These are phyloP conservation scores for Bauhinia variegata DNA, from an alignment of 306 rosid species.

Conservation along the genomic window DNA sequence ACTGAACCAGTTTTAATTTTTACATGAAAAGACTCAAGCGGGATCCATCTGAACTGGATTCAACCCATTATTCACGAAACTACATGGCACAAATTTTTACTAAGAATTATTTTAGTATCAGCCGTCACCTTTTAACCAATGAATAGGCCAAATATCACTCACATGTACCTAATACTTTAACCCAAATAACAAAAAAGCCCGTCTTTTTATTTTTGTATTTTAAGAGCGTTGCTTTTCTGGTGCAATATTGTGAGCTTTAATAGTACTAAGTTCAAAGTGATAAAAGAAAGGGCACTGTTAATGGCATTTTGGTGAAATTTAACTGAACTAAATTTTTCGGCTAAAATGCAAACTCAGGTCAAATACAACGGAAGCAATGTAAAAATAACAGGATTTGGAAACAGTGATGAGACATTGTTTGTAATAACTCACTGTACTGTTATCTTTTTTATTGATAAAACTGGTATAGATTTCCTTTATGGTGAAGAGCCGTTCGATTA, in stretches of 20 bases:
- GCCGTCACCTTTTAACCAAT: conserved; percentile 34
- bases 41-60: conserved; percentile 39
- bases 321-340: conserved; percentile 9
- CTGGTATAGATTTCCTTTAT: conserved; percentile 1
- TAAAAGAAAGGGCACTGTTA: no score
- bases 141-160: conserved; percentile 21
- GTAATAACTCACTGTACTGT: conserved; percentile 32
- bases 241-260: no score
- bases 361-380: conserved; percentile 26
- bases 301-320: conserved; percentile 31
- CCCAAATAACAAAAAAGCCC: no score
- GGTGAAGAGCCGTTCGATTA: conserved; percentile 25
- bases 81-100: not conserved
- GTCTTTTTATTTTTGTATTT: no score
- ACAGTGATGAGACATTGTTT: conserved; percentile 23
- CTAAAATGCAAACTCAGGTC: conserved; percentile 9
- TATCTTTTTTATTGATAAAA: conserved; percentile 23
- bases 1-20: no score
- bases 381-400: conserved; percentile 21
- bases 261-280: no score
- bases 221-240: no score
- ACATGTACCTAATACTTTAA: not conserved
- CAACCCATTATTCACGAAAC: not conserved
- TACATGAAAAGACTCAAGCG: conserved; percentile 29
- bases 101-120: conserved; percentile 9